Percentiles rank a stretch among this genome's conserved stretches.
These are phyloP conservation scores for Irpex sp. DNA, from an alignment of 1,284 basidiomycete species.

Conservation along the genomic window DNA sequence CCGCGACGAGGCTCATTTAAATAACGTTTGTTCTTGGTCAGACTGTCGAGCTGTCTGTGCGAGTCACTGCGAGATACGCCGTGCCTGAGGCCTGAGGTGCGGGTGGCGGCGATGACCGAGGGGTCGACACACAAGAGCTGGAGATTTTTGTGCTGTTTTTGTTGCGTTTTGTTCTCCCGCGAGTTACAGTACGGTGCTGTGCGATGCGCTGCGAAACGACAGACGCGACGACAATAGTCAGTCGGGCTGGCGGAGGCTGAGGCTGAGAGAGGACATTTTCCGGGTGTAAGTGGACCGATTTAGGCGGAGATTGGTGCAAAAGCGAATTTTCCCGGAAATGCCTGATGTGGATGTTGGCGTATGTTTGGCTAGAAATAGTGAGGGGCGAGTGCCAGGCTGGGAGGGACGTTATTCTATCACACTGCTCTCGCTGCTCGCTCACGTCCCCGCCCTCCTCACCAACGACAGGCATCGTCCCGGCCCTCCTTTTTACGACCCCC, in stretches of 20 bases:
- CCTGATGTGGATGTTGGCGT: constrained; percentile 4
- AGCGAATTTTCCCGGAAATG: not conserved
- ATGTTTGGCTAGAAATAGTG: constrained; percentile 24
- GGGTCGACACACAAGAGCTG: too few species aligned
- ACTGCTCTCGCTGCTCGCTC: constrained; percentile 22
- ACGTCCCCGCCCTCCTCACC: constrained; percentile 25
- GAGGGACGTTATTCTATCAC: constrained; percentile 25
- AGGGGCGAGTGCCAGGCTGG: constrained; percentile 14
- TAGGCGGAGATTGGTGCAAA: not conserved
- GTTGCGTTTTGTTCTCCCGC: too few species aligned
- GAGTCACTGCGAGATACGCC: not conserved
- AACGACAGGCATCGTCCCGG: constrained; percentile 24
- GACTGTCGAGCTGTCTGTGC: not conserved
- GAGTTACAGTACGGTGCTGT: too few species aligned
- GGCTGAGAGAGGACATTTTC: not conserved
- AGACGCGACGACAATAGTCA: too few species aligned
- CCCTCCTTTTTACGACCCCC: constrained; percentile 61
- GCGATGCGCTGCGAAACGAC: too few species aligned
- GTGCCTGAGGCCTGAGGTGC: not conserved
- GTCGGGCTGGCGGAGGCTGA: not conserved
- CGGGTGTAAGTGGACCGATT: not conserved
- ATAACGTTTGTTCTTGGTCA: constrained; percentile 1
- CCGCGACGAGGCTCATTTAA: not conserved
- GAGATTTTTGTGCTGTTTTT: too few species aligned
- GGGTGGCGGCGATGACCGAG: not conserved